Base-by-base conservation (phyloP, 306 rosid species). In the Quercus bicolor region DNA sequence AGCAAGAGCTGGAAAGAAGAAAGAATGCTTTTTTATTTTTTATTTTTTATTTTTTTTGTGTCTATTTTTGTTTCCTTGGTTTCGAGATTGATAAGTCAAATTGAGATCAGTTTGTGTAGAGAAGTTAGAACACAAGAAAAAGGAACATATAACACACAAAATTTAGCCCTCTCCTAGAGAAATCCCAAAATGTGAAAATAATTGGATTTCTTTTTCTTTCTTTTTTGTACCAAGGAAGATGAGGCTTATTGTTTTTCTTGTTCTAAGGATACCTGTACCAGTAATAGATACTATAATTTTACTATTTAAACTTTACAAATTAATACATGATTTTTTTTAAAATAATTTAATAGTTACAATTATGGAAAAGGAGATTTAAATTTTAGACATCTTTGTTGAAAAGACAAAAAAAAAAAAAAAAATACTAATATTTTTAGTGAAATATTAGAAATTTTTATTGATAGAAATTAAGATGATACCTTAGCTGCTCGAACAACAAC, bases 1-100 rank as follows among this genome's bases (percentile, higher is more conserved):
- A 89, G 97, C 74, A 90, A 81, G 68, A 87, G 86, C 69, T 91
- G 97, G 98, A 95, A 89, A 83, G 98, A 95, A 65, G 98, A 92
- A 56, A 10, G 20, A 13, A 15, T 23, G 28, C 51, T 51, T 62
- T 70, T 56, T 34, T 29, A 1, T 24, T 24, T 1, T 1, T 24
- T 24, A 1, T 24, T 37, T 33, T 5, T 34, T 33, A 0, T 33
- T 33, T 5, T 33, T 29, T 4, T 4, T 5, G 1, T 33, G 37
- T 33, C 33, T 56, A 48, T 40, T 56, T 77, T 26, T 70, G 40
- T 78, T 80, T 70, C 80, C 60, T 69, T 40, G 56, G 18, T 59
- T 75, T 75, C 53, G 59, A 56, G 64, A 19, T 54, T 68, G 69
- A 68, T 81, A 82, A 43, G 26, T 79, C 75, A 65, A 59, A 3